Conservation (phyloP, 345 rosid genomes). For the Acer campestre region DNA sequence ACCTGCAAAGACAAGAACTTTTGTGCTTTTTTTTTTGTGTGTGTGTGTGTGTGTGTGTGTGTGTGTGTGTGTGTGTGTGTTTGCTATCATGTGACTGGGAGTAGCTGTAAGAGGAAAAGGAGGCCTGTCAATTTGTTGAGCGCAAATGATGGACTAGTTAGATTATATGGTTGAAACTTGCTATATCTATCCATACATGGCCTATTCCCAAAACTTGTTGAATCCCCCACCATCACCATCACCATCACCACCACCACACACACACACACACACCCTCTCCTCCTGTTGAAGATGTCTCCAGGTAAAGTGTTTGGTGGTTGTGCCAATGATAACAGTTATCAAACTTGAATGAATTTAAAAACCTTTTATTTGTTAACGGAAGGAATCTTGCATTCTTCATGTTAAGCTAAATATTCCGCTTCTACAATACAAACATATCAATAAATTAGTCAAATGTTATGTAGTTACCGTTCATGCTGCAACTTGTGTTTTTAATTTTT, state of each 20-base stretch:
- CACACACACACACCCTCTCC: no score
- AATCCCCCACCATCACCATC: no score
- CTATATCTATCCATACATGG: background rate
- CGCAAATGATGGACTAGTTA: background rate
- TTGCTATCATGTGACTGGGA: background rate
- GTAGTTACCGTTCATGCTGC: background rate
- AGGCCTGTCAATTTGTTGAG: background rate
- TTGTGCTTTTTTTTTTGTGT: background rate
- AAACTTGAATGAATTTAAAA: no score
- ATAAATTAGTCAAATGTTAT: background rate
- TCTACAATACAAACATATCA: background rate
- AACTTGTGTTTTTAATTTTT: no score
- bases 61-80: background rate
- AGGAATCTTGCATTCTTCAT: background rate
- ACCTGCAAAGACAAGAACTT: background rate
- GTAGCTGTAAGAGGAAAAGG: background rate
- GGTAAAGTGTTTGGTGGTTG: no score
- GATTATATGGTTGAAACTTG: constrained; percentile 8
- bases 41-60: background rate
- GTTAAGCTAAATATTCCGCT: background rate
- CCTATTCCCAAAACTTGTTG: background rate
- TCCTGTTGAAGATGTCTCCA: no score
- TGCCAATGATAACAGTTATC: no score
- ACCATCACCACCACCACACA: no score
- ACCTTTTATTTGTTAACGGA: no score